Percentiles rank a stretch among this genome's conserved stretches.
Conservation (phyloP, 768 basidiomycete genomes). For the Imleria badia region DNA sequence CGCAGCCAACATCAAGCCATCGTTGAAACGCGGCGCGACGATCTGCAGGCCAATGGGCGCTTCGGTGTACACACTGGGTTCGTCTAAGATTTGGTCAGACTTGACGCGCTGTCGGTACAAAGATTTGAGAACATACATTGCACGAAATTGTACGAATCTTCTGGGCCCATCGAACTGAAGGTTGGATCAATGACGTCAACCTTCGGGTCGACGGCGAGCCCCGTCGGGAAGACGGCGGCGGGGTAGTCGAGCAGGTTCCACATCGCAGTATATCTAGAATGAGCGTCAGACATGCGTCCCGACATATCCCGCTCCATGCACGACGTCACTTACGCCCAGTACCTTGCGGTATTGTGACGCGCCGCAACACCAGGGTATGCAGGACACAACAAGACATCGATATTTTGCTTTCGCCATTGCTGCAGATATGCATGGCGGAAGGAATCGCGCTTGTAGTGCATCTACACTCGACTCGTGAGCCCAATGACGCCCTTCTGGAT, state of each 20-base stretch:
- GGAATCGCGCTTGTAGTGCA: slow-evolving; percentile 33
- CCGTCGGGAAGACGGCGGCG: slow-evolving; percentile 44
- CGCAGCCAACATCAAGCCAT: slow-evolving; percentile 29
- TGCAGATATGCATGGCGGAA: slow-evolving; percentile 36
- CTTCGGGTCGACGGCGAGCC: slow-evolving; percentile 29
- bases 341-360: slow-evolving; percentile 37
- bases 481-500: neutral
- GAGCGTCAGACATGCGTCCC: neutral
- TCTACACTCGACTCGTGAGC: slow-evolving; percentile 15
- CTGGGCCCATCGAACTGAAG: slow-evolving; percentile 14
- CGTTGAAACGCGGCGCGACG: slow-evolving; percentile 25
- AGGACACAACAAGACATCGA: slow-evolving; percentile 44
- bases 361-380: slow-evolving; percentile 36
- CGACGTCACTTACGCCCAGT: slow-evolving; percentile 27
- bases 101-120: neutral
- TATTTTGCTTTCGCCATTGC: slow-evolving; percentile 38
- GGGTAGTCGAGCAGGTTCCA: slow-evolving; percentile 49
- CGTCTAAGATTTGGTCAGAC: slow-evolving; percentile 20
- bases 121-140: slow-evolving; percentile 13
- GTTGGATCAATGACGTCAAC: slow-evolving; percentile 19
- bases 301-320: neutral
- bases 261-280: slow-evolving; percentile 38
- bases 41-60: slow-evolving; percentile 26
- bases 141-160: slow-evolving; percentile 18
- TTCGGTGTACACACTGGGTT: slow-evolving; percentile 10